These are phyloP conservation scores for Discostella stelligeroides DNA, from an alignment of 108 stramenopile genomes.

Conservation along the genomic window DNA sequence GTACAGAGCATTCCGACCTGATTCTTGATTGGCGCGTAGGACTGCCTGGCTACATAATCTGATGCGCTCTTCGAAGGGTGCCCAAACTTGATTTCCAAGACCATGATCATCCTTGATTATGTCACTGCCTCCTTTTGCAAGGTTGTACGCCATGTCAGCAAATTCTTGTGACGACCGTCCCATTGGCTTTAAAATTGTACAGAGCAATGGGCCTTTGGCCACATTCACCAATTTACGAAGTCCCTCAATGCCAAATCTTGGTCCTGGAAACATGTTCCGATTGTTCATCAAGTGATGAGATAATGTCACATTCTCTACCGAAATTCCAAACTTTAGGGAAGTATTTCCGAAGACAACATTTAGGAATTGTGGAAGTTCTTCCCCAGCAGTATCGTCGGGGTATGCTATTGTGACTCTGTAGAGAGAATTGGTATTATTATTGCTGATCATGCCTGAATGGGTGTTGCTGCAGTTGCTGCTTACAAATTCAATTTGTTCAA, in stretches of 20 bases:
- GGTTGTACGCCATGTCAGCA: conserved; percentile 33
- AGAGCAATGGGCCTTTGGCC: conserved; percentile 18
- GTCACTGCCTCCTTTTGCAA: conserved; percentile 39
- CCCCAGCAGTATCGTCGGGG: conserved; percentile 34
- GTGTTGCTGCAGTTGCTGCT: background rate
- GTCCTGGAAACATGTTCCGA: conserved; percentile 30
- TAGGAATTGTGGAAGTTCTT: conserved; percentile 33
- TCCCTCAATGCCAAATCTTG: conserved; percentile 32
- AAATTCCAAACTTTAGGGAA: conserved; percentile 28
- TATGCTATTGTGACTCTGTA: conserved; percentile 18
- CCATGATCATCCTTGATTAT: conserved; percentile 50
- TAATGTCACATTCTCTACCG: conserved; percentile 24
- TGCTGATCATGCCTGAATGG: background rate
- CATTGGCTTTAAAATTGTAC: conserved; percentile 40
- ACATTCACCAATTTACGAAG: conserved; percentile 21
- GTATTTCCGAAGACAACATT: conserved; percentile 42
- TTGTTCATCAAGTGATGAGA: conserved; percentile 19
- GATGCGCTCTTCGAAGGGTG: conserved; percentile 35
- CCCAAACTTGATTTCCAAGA: conserved; percentile 37
- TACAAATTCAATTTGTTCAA: conserved; percentile 19
- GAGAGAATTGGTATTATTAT: background rate
- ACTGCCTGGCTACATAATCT: conserved; percentile 27
- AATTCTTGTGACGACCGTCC: conserved; percentile 26
- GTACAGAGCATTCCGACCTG: conserved; percentile 31
- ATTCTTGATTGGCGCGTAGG: conserved; percentile 28